phyloP scores from a whole-genome alignment of 1,139 yeast species.

The Hansenula lynferdii region DNA sequence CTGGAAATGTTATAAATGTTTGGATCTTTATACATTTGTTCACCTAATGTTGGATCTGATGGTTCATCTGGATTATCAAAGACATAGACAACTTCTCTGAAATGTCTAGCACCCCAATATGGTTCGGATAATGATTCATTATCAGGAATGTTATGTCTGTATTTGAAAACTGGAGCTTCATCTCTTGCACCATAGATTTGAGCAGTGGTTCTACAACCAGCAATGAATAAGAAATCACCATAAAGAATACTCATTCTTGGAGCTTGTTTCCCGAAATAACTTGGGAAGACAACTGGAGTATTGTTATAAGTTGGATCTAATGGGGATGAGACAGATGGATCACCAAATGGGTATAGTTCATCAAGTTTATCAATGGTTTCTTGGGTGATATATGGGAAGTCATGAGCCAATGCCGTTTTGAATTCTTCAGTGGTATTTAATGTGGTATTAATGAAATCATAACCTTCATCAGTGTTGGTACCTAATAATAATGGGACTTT shows the following conservation, averaged over 20 bases:
- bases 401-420: background rate
- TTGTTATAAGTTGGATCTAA: slow-evolving; percentile 11
- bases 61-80: slow-evolving; percentile 15
- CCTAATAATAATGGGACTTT: slow-evolving; percentile 17
- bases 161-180: slow-evolving; percentile 12
- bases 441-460: slow-evolving; percentile 6
- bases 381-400: slow-evolving; percentile 7
- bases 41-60: slow-evolving; percentile 9
- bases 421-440: slow-evolving; percentile 4
- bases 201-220: slow-evolving; percentile 11
- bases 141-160: slow-evolving; percentile 19
- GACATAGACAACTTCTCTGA: slow-evolving; percentile 20
- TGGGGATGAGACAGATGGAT: slow-evolving; percentile 6
- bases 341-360: slow-evolving; percentile 6
- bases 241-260: slow-evolving; percentile 10
- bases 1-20: slow-evolving; percentile 7
- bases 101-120: slow-evolving; percentile 16
- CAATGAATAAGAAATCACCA: slow-evolving; percentile 15
- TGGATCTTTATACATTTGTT: slow-evolving; percentile 9
- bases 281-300: slow-evolving; percentile 1
- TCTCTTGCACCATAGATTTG: slow-evolving; percentile 1
- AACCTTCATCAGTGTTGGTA: slow-evolving; percentile 20
- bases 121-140: slow-evolving; percentile 3
- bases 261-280: slow-evolving; percentile 6
- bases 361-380: slow-evolving; percentile 3